Percentiles rank a stretch among this genome's conserved stretches.
phyloP scores from a whole-genome alignment of 2,329 filamentous ascomycete species.

The Didymellaceae sp. region DNA sequence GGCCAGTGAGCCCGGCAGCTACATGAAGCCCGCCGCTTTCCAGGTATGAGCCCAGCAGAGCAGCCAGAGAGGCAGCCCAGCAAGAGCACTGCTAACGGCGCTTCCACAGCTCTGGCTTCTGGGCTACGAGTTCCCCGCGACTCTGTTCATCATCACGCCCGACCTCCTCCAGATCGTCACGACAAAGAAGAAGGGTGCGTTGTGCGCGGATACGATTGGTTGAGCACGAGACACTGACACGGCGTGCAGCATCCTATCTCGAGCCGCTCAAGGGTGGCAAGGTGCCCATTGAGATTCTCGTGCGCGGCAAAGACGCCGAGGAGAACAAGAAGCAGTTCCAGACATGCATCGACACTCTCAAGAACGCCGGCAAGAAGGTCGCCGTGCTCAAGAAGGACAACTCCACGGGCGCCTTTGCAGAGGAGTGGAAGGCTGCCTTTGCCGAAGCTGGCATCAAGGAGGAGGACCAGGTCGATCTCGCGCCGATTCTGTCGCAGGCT shows the following conservation, averaged over 20 bases:
- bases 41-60: constrained; percentile 67
- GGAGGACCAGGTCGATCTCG: constrained; percentile 86
- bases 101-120: constrained; percentile 87
- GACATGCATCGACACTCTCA: constrained; percentile 84
- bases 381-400: constrained; percentile 85
- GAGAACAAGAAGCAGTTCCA: constrained; percentile 91
- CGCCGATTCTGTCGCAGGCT: constrained; percentile 77
- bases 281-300: constrained; percentile 87
- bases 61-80: constrained; percentile 6
- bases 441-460: constrained; percentile 77
- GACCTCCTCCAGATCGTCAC: constrained; percentile 92
- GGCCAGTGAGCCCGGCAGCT: constrained; percentile 78
- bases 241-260: constrained; percentile 79
- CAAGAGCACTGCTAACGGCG: constrained; percentile 30
- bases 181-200: constrained; percentile 91
- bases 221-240: constrained; percentile 39
- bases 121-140: constrained; percentile 97
- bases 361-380: constrained; percentile 87
- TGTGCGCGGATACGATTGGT: background rate
- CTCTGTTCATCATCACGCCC: constrained; percentile 87
- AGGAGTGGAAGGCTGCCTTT: constrained; percentile 92
- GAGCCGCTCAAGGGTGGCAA: constrained; percentile 91
- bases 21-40: constrained; percentile 95
- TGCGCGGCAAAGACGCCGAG: constrained; percentile 88
- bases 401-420: constrained; percentile 85